Evolutionary conservation across 345 rosid genomes (phyloP).

Genomic region (Boechera stricta): DNA sequence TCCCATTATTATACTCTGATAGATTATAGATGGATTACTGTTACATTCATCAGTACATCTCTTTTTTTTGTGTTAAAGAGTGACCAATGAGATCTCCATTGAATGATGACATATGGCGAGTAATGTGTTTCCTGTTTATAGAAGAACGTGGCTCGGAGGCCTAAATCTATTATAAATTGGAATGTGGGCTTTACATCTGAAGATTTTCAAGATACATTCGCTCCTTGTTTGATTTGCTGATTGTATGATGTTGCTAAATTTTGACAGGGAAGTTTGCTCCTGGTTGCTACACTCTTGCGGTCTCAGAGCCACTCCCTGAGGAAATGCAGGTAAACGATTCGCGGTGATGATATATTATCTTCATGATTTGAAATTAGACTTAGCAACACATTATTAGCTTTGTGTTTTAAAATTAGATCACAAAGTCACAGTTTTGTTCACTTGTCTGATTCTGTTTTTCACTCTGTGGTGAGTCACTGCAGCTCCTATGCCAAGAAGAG

Average conservation of each 20-base stretch:
- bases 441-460: slow-evolving; percentile 6
- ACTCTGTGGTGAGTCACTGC: slow-evolving; percentile 37
- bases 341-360: neutral
- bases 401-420: neutral
- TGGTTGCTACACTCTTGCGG: slow-evolving; percentile 88
- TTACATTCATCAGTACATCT: neutral
- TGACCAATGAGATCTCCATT: slow-evolving; percentile 4
- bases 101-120: neutral
- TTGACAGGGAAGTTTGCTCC: slow-evolving; percentile 79
- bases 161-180: neutral
- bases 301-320: slow-evolving; percentile 79
- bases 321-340: slow-evolving; percentile 70
- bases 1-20: slow-evolving; percentile 8
- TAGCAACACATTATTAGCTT: neutral
- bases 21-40: slow-evolving; percentile 1
- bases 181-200: slow-evolving; percentile 12
- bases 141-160: neutral
- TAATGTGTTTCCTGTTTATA: neutral
- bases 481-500: slow-evolving; percentile 83
- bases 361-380: slow-evolving; percentile 3
- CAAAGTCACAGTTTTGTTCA: neutral
- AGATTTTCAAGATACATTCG: neutral
- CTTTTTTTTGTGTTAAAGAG: neutral
- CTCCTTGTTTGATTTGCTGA: slow-evolving; percentile 14
- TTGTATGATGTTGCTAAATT: slow-evolving; percentile 16